Evolutionary conservation across 2,329 filamentous ascomycete species (phyloP).

Genomic region (Curvularia hawaiiensis): DNA sequence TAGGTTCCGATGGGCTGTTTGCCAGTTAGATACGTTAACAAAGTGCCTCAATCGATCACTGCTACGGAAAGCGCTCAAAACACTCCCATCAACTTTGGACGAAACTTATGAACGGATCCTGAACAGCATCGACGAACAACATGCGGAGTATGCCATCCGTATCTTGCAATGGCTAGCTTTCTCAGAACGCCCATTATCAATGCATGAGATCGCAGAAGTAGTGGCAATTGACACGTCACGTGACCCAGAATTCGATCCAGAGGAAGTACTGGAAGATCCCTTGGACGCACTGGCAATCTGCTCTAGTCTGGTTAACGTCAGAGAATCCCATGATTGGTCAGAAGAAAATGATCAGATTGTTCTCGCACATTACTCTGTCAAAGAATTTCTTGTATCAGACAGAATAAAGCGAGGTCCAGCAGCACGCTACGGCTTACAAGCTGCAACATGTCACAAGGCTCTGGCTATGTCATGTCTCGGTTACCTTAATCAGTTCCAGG

Average conservation of each 20-base stretch:
- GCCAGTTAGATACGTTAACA: constrained; percentile 31
- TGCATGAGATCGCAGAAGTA: constrained; percentile 32
- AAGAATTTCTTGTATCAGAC: constrained; percentile 42
- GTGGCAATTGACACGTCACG: constrained; percentile 33
- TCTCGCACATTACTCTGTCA: constrained; percentile 45
- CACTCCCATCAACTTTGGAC: constrained; percentile 31
- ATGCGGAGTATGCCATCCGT: constrained; percentile 26
- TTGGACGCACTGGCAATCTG: constrained; percentile 38
- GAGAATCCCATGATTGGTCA: constrained; percentile 6
- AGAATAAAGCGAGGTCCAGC: constrained; percentile 29
- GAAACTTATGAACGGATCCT: constrained; percentile 39
- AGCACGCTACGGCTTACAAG: constrained; percentile 30
- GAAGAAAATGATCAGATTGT: not conserved
- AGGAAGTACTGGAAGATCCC: constrained; percentile 44
- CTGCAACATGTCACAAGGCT: constrained; percentile 21
- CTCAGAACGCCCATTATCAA: constrained; percentile 24
- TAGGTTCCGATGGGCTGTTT: constrained; percentile 38
- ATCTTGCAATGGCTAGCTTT: constrained; percentile 35
- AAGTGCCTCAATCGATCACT: constrained; percentile 26
- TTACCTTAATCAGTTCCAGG: constrained; percentile 35
- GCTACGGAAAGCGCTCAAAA: constrained; percentile 26
- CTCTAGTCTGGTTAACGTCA: constrained; percentile 37
- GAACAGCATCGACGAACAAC: constrained; percentile 19
- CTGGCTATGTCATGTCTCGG: constrained; percentile 31
- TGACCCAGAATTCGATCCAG: constrained; percentile 38